Base-by-base conservation (phyloP, 2,329 filamentous ascomycete species). In the Metarhizium sp. region DNA sequence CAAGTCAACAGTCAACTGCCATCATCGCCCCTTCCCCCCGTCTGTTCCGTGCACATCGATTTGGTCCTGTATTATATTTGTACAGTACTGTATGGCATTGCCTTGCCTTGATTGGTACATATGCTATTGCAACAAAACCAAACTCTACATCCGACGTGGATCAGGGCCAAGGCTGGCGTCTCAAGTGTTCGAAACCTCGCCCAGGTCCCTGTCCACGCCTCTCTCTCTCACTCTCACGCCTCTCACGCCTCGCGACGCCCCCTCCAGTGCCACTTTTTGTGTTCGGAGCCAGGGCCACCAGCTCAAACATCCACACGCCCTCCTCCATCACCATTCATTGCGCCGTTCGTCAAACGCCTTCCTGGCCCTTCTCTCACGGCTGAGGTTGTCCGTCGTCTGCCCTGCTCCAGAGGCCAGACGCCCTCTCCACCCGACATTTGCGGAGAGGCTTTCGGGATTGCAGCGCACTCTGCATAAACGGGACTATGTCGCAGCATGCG, bases 401-500 rank as follows among this genome's bases (percentile, higher is more conserved):
- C 51, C 29, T 52, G 51, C 30, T n/a, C 42, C 25, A 5, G 16
- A 36, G 42, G 20, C 16, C 51, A 29, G 52, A 47, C 53, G 42
- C 38, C 38, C 43, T 34, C 46, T 47, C 50, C 55, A 46, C 55
- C 45, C 53, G 46, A 51, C 16, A 53, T 38, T 52, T 56, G 55
- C 51, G 50, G 56, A 55, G 55, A 48, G 42, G 50, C 52, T 51
- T 40, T 36, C 43, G 51, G 42, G 57, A 58, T 52, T 58, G 56
- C 58, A 58, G 55, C 55, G 32, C 55, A 57, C 58, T 50, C 45
- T 52, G 59, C 58, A 60, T 57, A 55, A 58, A 55, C 55, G 43
- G 68, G 69, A 75, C 71, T 73, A 78, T 79, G 77, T 77, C 77
- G 71, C 77, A 79, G 71, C 73, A 74, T 73, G 71, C 72, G 68